Percentiles rank a stretch among this genome's conserved stretches.
Evolutionary conservation across 148 eudicot species (phyloP).

Genomic region (Silene latifolia): DNA sequence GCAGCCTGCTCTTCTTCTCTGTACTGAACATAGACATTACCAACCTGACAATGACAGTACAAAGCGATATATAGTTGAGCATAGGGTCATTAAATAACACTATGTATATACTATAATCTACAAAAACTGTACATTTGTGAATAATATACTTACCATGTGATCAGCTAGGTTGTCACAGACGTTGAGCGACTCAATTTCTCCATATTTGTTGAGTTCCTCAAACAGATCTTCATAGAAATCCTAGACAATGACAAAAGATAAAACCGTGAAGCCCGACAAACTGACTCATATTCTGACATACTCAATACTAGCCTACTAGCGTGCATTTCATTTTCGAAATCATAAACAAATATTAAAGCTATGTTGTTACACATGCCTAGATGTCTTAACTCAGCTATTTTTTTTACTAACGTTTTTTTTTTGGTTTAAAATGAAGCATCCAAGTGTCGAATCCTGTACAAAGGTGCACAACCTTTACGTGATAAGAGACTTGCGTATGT

Average conservation of each 20-base stretch:
- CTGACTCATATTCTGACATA: neutral
- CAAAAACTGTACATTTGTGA: neutral
- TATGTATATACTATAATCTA: neutral
- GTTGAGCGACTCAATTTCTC: conserved; percentile 85
- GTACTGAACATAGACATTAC: conserved; percentile 89
- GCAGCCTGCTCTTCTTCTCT: conserved; percentile 91
- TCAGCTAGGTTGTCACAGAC: conserved; percentile 92
- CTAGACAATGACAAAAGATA: conserved; percentile 28
- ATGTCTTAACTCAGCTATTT: neutral
- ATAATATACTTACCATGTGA: conserved; percentile 60
- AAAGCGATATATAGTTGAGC: neutral
- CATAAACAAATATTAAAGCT: neutral
- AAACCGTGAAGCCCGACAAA: neutral
- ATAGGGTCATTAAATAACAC: neutral
- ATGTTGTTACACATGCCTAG: neutral
- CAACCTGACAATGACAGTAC: conserved; percentile 49
- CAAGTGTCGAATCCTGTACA: too few relatives aligned
- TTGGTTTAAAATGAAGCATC: too few relatives aligned
- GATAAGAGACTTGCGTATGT: too few relatives aligned
- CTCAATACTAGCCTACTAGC: neutral
- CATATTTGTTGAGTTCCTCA: conserved; percentile 86
- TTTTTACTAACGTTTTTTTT: too few relatives aligned
- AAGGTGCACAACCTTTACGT: too few relatives aligned
- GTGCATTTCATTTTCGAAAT: neutral
- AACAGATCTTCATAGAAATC: conserved; percentile 91